Evolutionary conservation across 1,284 basidiomycete genomes (phyloP).

Genomic region (Trichosporon asahii): DNA sequence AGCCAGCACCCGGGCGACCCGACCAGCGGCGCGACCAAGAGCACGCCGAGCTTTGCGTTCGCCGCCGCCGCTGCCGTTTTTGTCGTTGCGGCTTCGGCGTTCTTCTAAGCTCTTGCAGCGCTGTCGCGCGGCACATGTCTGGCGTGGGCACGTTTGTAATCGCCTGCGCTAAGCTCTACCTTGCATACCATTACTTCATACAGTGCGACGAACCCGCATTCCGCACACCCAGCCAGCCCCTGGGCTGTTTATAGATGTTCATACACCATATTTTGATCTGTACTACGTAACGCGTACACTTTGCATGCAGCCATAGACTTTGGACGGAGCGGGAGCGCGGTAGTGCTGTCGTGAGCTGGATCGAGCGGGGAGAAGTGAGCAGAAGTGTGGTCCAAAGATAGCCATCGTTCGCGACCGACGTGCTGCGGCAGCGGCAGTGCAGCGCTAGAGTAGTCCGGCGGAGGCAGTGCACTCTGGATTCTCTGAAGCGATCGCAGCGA

Average conservation of each 20-base stretch:
- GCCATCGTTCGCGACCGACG: no score
- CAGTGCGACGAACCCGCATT: background rate
- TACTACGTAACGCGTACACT: background rate
- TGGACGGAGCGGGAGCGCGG: background rate
- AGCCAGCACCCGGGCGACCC: constrained; percentile 28
- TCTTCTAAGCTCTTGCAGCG: background rate
- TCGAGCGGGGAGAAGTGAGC: no score
- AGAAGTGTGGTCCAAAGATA: background rate
- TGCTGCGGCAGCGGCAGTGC: background rate
- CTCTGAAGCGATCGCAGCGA: no score
- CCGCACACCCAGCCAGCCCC: background rate
- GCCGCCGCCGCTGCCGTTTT: background rate
- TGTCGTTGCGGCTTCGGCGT: background rate
- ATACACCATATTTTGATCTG: background rate
- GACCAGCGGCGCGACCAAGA: background rate
- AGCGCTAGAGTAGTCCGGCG: background rate
- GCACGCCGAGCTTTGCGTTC: background rate
- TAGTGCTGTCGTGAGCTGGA: background rate
- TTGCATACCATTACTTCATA: background rate
- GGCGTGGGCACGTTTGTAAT: background rate
- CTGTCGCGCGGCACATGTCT: no score
- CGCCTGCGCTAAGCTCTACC: background rate
- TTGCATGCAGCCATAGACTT: background rate
- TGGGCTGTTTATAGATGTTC: background rate
- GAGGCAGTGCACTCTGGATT: no score